phyloP scores from a whole-genome alignment of 495 filamentous ascomycete species.

The Aspergillus campestris region DNA sequence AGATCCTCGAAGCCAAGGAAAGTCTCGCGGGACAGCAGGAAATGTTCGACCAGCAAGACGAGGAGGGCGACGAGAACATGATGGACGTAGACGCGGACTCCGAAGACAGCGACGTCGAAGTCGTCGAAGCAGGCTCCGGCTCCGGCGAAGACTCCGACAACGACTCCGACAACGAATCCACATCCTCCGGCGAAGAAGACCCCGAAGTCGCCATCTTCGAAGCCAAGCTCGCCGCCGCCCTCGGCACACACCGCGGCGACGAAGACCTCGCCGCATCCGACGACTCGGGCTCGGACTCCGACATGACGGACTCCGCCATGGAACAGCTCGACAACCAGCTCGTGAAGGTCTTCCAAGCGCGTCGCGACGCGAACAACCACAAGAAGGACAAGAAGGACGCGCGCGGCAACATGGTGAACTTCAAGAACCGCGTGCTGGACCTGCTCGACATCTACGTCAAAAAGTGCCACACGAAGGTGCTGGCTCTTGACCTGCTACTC shows the following conservation, averaged over 20 bases:
- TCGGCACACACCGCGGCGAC: slow-evolving; percentile 54
- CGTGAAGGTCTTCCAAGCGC: slow-evolving; percentile 72
- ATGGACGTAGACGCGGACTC: slow-evolving; percentile 28
- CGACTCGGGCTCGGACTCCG: slow-evolving; percentile 57
- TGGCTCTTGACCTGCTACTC: slow-evolving; percentile 59
- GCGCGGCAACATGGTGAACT: slow-evolving; percentile 82
- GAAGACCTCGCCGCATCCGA: slow-evolving; percentile 44
- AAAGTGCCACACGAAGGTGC: slow-evolving; percentile 56
- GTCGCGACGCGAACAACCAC: slow-evolving; percentile 50
- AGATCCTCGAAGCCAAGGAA: slow-evolving; percentile 71
- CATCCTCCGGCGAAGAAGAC: slow-evolving; percentile 32
- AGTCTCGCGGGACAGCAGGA: slow-evolving; percentile 73
- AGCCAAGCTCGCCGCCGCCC: slow-evolving; percentile 65
- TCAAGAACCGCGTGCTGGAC: slow-evolving; percentile 90
- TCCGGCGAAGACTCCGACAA: slow-evolving; percentile 26
- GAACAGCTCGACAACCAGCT: slow-evolving; percentile 76
- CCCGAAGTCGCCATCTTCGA: slow-evolving; percentile 59
- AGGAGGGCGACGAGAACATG: slow-evolving; percentile 42
- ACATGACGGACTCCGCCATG: slow-evolving; percentile 96
- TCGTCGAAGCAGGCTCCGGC: slow-evolving; percentile 25
- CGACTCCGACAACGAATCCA: slow-evolving; percentile 21
- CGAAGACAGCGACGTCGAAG: slow-evolving; percentile 33
- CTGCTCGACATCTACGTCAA: slow-evolving; percentile 80
- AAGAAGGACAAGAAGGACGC: slow-evolving; percentile 79
- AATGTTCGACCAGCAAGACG: slow-evolving; percentile 71